Base-by-base conservation (phyloP, 305 asterid species). In the Fraxinus velutina region DNA sequence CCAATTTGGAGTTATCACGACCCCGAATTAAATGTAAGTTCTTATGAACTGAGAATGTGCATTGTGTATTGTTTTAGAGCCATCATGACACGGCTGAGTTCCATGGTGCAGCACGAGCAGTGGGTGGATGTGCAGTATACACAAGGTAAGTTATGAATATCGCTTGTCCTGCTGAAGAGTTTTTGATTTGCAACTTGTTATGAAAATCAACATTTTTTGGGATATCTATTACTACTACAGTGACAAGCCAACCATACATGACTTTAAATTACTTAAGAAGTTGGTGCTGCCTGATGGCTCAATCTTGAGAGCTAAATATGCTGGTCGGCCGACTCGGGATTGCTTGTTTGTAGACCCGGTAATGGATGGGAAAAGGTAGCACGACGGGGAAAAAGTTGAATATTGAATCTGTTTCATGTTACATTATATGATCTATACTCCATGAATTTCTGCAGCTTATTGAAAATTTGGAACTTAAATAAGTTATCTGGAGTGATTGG, bases 381-480 rank as follows among this genome's bases (percentile, higher is more conserved):
- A 6, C 6, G 1, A 8, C 2, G 13, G 15, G 21, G 10, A 21
- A 57, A 57, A 57, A 6, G 68, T 39, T 1, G 32, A 10, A 34
- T 50, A 17, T 37, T 0, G 71, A 75, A n/a, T 73, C 60, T 70
- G 21, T 39, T 2, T 29, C 68, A 47, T 24, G n/a, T 34, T 76
- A 77, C 39, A 44, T 73, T 39, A 37, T 10, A 29, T 72, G 70
- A 19, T n/a, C 80, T 75, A 55, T 86, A 76, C 47, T 79, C 33
- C 21, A n/a, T 50, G 8, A 3, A 4, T 32, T 19, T 76, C 1
- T 81, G 80, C 85, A 89, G 92, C 84, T 86, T 89, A 57, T 50
- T 89, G 86, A 89, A 89, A 50, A 87, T 89, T 33, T 89, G 92
- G 92, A 89, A 89, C 86, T 80, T 87, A 79, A 89, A 89, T 33